Evolutionary conservation across 2,329 filamentous ascomycete genomes (phyloP), one percentile per base, ranked within the genome.

Genomic region (Talaromyces sp.): DNA sequence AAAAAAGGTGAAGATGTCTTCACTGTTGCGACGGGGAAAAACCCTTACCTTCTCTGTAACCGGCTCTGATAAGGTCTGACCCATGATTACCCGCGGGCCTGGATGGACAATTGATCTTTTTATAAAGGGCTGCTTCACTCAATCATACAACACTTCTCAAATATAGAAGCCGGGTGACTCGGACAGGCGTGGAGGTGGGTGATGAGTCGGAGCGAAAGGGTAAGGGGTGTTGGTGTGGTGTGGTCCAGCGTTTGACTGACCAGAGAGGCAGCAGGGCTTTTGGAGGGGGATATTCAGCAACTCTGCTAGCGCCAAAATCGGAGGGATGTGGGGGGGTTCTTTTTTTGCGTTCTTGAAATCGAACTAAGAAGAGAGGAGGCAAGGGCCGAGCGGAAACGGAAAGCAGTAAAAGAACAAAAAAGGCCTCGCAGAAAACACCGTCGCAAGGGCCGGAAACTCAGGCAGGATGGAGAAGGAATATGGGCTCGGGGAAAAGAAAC

Each of bases 21-120:
- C 25, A 64, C 60, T 58, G 62, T 60, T 55, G 63, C 64, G 78
- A 36, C 2, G 49, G 60, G 64, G 36, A 59, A 57, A 62, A 55
- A 60, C 55, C 69, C 85, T 77, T 85, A 99, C 95, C 93, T 99
- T 99, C 77, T 98, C 95, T 78, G 96, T 90, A 74, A 99, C 93
- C 73, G 95, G 95, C 84, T 99, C 95, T 73, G 93, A 98, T 75
- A 99, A 88, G 79, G 95, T 99, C 85, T 99, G 95, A 86, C 95
- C 95, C 95, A 99, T 99, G 80, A 75, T 83, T 73, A 70, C 65
- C 67, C 64, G 61, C 13, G 62, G 66, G 65, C 67, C 64, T 63
- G 67, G 65, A 67, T 67, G 15, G 44, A 58, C 63, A 59, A 65
- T 32, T 19, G 44, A 27, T 33, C 44, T 47, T 9, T 47, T 47